A percentile compares a stretch with the other conserved stretches of the same genome.
Conservation (phyloP, 768 basidiomycete species). For the Dentipellis sp. region DNA sequence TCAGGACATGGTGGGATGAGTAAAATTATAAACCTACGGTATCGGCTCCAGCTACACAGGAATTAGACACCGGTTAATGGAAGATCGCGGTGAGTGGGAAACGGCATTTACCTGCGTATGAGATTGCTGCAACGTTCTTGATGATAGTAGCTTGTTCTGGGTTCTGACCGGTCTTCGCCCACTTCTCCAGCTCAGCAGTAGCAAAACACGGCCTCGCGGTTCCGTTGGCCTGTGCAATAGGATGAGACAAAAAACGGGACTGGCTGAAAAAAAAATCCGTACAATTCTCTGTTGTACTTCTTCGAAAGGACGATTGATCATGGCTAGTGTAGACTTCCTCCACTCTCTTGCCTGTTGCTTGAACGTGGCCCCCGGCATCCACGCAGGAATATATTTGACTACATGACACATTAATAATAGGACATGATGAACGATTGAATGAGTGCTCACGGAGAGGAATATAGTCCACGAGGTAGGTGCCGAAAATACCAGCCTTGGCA, state of each 20-base stretch:
- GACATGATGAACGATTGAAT: neutral
- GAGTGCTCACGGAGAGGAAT: conserved; percentile 20
- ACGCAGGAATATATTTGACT: conserved; percentile 42
- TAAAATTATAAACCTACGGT: conserved; percentile 13
- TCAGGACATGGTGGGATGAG: neutral
- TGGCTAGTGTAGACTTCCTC: conserved; percentile 22
- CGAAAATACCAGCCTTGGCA: conserved; percentile 16
- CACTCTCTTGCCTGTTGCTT: conserved; percentile 36
- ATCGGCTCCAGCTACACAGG: conserved; percentile 22
- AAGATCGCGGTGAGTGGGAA: neutral
- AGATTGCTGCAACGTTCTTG: conserved; percentile 22
- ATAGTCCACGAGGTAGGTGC: conserved; percentile 33
- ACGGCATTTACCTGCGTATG: conserved; percentile 32
- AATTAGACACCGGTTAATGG: neutral
- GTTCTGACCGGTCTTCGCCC: conserved; percentile 9
- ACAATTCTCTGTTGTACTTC: conserved; percentile 41
- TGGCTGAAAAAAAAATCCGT: neutral
- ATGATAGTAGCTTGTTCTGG: conserved; percentile 31
- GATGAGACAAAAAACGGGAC: neutral
- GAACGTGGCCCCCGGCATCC: conserved; percentile 39
- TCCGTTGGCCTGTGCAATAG: neutral
- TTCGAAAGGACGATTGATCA: conserved; percentile 26
- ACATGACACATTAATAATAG: neutral
- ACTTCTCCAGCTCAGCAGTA: neutral
- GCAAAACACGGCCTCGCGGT: neutral